A percentile compares a stretch with the other conserved stretches of the same genome.
These are phyloP conservation scores for Neonectria ditissima DNA, from an alignment of 2,329 filamentous ascomycete species.

Conservation along the genomic window DNA sequence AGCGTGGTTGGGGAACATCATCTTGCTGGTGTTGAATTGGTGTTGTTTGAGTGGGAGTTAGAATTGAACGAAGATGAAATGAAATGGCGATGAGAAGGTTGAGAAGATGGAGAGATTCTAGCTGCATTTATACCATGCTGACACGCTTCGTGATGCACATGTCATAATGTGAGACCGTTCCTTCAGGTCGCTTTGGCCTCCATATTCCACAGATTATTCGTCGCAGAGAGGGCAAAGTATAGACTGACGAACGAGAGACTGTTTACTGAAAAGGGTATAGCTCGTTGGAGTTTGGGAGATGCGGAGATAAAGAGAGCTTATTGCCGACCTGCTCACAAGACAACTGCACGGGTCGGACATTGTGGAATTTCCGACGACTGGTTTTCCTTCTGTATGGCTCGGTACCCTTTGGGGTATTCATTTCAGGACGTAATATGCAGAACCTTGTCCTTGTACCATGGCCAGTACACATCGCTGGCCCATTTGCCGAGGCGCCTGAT, in stretches of 20 bases:
- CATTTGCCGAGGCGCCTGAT: too few relatives aligned
- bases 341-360: not conserved
- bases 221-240: not conserved
- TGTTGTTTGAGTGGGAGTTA: not conserved
- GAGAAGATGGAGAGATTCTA: not conserved
- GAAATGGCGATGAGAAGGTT: not conserved
- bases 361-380: not conserved
- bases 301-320: not conserved
- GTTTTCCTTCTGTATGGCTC: too few relatives aligned
- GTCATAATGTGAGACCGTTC: not conserved
- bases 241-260: constrained; percentile 28
- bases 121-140: constrained; percentile 26
- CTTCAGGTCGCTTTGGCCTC: not conserved
- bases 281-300: not conserved
- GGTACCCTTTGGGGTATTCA: too few relatives aligned
- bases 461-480: too few relatives aligned
- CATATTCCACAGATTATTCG: not conserved
- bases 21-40: constrained; percentile 10
- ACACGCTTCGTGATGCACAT: not conserved
- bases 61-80: not conserved
- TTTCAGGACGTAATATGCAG: too few relatives aligned
- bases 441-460: too few relatives aligned
- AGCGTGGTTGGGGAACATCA: constrained; percentile 40
- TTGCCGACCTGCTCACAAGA: not conserved
- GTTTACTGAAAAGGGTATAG: constrained; percentile 12